These are phyloP conservation scores for Picea sitchensis DNA, from an alignment of 75 land plant species.

Conservation along the genomic window DNA sequence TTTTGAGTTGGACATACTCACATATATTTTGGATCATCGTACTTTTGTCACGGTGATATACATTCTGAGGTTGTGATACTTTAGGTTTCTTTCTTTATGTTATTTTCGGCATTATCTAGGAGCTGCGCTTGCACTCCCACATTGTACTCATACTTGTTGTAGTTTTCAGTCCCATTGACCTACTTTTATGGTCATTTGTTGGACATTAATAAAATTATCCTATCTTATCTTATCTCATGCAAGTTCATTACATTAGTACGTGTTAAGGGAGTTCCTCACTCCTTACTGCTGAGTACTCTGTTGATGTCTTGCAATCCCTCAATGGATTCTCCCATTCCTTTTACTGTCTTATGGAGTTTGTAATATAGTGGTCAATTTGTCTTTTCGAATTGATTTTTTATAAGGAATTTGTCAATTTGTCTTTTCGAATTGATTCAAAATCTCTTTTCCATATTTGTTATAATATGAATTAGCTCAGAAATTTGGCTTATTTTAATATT, in stretches of 20 bases:
- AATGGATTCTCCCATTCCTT: neutral
- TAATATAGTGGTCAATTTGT: neutral
- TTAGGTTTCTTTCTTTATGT: too few relatives aligned
- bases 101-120: too few relatives aligned
- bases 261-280: neutral
- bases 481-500: neutral
- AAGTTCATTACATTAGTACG: neutral
- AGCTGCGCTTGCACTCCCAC: too few relatives aligned
- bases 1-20: too few relatives aligned
- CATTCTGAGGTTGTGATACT: too few relatives aligned
- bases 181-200: too few relatives aligned
- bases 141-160: too few relatives aligned
- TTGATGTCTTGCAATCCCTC: neutral
- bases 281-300: neutral
- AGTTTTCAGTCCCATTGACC: too few relatives aligned
- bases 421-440: neutral
- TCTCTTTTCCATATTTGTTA: neutral
- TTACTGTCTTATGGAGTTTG: neutral
- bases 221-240: neutral
- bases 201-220: too few relatives aligned
- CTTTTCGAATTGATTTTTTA: neutral
- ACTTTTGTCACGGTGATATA: too few relatives aligned
- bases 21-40: too few relatives aligned
- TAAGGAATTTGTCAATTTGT: too few relatives aligned
- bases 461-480: neutral